Conservation (phyloP, 257 asterid genomes). For the Thymus quinquecostatus region DNA sequence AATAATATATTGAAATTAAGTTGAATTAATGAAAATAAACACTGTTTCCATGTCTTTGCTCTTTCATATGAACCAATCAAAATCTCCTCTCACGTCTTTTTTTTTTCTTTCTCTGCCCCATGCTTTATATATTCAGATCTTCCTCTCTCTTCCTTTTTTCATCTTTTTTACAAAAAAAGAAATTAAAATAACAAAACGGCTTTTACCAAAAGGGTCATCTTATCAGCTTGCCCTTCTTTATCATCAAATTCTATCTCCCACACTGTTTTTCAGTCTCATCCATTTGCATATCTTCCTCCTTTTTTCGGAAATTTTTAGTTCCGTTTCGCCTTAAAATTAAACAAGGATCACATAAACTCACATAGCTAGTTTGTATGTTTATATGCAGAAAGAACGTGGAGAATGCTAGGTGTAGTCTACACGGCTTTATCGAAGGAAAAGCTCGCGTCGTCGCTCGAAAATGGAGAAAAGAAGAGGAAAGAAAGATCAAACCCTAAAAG, state of each 20-base stretch:
- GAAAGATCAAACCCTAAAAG: slow-evolving; percentile 12
- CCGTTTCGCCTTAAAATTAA: background rate
- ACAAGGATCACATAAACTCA: too few relatives aligned
- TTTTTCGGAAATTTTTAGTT: background rate
- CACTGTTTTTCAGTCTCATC: slow-evolving; percentile 17
- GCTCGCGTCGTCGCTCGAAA: slow-evolving; percentile 26
- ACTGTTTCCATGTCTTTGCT: slow-evolving; percentile 9
- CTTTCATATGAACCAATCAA: slow-evolving; percentile 37
- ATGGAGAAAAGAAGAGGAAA: slow-evolving; percentile 19
- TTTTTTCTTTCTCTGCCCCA: background rate
- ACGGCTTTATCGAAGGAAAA: background rate
- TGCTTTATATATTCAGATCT: slow-evolving; percentile 34
- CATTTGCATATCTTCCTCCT: background rate
- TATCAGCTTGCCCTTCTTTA: slow-evolving; percentile 35
- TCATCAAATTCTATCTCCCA: slow-evolving; percentile 29
- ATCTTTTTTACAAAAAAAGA: too few relatives aligned
- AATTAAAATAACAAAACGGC: slow-evolving; percentile 25
- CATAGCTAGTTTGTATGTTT: too few relatives aligned
- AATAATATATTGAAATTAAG: background rate
- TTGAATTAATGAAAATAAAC: background rate
- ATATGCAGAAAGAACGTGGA: too few relatives aligned
- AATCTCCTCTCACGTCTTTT: background rate
- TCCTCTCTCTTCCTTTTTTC: slow-evolving; percentile 20
- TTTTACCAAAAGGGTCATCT: slow-evolving; percentile 48
- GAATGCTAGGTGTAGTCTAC: too few relatives aligned